These are phyloP conservation scores for Golubevia sp. DNA, from an alignment of 1,284 basidiomycete genomes.

Conservation along the genomic window DNA sequence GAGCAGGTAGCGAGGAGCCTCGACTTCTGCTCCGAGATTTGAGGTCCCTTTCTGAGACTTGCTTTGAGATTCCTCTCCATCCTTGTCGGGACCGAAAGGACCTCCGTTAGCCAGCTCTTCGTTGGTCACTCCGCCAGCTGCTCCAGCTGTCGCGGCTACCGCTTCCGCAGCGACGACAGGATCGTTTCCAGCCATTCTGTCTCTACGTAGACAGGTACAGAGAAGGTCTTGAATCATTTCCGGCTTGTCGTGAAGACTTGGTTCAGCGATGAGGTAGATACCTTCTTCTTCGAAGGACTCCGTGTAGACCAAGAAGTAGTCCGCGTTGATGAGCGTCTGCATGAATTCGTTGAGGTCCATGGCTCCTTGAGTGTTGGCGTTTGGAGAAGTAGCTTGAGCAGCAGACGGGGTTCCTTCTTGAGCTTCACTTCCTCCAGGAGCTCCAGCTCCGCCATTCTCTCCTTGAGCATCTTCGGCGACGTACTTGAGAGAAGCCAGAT, in stretches of 20 bases:
- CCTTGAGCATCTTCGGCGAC: conserved; percentile 17
- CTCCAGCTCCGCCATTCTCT: conserved; percentile 1
- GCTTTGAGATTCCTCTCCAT: conserved; percentile 39
- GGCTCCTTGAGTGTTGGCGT: neutral
- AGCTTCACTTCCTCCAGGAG: conserved; percentile 1
- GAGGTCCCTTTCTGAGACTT: neutral
- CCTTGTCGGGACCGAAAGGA: conserved; percentile 56
- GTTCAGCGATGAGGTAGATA: conserved; percentile 89
- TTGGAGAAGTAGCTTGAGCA: no score
- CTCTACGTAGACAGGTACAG: conserved; percentile 68
- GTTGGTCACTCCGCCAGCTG: conserved; percentile 41
- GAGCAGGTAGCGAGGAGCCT: conserved; percentile 73
- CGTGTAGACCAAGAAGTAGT: conserved; percentile 94
- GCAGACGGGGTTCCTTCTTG: neutral
- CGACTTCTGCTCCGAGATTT: conserved; percentile 25
- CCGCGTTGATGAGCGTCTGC: conserved; percentile 77
- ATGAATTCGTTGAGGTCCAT: conserved; percentile 78
- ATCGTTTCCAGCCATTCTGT: conserved; percentile 61
- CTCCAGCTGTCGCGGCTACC: conserved; percentile 12
- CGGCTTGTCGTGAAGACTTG: conserved; percentile 79
- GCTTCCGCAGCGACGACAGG: conserved; percentile 20
- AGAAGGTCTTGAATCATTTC: conserved; percentile 81
- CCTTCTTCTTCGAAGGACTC: conserved; percentile 85
- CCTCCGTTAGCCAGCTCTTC: conserved; percentile 64
- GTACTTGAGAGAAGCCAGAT: conserved; percentile 69